Conservation (phyloP, 176 grass and related monocot species). For the Melocanna baccifera region DNA sequence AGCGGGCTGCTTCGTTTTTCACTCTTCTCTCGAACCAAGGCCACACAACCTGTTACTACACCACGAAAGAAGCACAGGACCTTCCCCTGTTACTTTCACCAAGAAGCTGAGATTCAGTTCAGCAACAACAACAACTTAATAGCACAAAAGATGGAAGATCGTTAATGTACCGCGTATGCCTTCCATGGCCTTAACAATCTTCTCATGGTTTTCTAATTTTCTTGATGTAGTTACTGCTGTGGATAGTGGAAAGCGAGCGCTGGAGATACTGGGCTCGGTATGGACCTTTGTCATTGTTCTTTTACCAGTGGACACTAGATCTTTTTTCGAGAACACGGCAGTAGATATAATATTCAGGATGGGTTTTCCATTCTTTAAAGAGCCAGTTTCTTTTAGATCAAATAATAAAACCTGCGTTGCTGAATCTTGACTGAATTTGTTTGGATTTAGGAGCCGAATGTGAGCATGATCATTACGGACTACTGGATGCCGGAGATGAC, state of each 20-base stretch:
- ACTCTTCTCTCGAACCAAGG: neutral
- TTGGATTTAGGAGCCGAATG: conserved; percentile 32
- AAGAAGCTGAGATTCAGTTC: too few species aligned
- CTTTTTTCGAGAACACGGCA: too few species aligned
- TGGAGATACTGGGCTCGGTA: conserved; percentile 36
- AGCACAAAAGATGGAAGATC: too few species aligned
- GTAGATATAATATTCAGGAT: neutral
- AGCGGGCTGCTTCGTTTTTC: too few species aligned
- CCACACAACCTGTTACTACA: too few species aligned
- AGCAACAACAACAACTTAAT: too few species aligned
- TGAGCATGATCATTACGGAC: conserved; percentile 55
- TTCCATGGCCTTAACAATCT: neutral
- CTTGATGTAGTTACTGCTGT: conserved; percentile 36
- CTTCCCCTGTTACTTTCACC: too few species aligned
- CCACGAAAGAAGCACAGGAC: too few species aligned
- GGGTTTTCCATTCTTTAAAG: neutral
- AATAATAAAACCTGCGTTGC: neutral
- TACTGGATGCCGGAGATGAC: conserved; percentile 57
- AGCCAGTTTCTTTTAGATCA: neutral
- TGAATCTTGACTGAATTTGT: neutral
- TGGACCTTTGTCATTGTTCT: neutral
- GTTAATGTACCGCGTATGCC: neutral
- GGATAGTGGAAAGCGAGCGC: conserved; percentile 43
- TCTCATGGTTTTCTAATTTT: neutral
- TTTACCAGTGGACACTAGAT: too few species aligned